phyloP scores from a whole-genome alignment of 352 stramenopile genomes.

The Phytophthora rubi region DNA sequence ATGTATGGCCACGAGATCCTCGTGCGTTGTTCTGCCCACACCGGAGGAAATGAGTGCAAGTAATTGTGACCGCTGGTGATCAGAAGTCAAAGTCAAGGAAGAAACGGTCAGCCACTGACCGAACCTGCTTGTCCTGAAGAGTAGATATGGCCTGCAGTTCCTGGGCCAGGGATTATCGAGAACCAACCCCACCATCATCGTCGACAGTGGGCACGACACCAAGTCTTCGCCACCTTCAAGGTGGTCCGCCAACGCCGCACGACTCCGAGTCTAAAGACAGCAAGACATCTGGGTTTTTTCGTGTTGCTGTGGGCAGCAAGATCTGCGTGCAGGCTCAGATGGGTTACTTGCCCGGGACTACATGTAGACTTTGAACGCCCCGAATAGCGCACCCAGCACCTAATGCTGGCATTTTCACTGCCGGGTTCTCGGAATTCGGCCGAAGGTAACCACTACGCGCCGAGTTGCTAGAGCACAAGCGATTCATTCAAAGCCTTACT shows the following conservation, averaged over 20 bases:
- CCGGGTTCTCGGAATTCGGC: neutral
- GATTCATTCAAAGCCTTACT: no score
- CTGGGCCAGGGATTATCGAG: no score
- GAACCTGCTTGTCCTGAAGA: neutral
- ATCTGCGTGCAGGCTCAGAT: slow-evolving; percentile 20
- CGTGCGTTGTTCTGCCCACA: slow-evolving; percentile 7
- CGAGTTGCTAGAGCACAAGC: no score
- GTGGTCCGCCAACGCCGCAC: no score
- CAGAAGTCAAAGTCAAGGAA: neutral
- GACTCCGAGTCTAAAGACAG: neutral
- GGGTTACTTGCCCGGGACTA: neutral
- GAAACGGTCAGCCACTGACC: neutral
- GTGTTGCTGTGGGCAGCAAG: slow-evolving; percentile 5
- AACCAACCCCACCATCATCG: no score
- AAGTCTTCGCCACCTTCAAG: no score
- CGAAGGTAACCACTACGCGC: neutral
- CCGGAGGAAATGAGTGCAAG: slow-evolving; percentile 17
- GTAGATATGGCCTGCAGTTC: no score
- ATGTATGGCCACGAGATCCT: slow-evolving; percentile 11
- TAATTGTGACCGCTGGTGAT: slow-evolving; percentile 9
- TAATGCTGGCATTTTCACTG: no score
- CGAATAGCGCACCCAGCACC: no score
- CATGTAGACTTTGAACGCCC: neutral
- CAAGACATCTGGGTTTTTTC: slow-evolving; percentile 6
- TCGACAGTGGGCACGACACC: no score